Base-by-base conservation (phyloP, 352 stramenopile genomes). In the Peronospora belbahrii region DNA sequence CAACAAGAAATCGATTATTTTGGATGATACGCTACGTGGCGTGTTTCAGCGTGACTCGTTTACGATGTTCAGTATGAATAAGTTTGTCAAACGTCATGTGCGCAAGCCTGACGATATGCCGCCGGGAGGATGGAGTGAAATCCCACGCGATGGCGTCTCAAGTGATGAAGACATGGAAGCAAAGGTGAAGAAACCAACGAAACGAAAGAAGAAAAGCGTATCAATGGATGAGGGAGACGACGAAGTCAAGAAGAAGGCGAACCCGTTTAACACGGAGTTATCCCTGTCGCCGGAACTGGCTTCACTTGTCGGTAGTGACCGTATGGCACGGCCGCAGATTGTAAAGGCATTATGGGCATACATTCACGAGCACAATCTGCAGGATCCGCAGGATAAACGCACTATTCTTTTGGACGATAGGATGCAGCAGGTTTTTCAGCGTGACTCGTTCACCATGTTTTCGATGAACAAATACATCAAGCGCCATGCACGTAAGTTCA, bases 261-360 rank as follows among this genome's bases (percentile, higher is more conserved):
- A 82, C 18, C 63, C 73, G 37, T 94, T 94, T 59, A 81, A 88
- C 50, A 66, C 52, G 36, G 81, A 92, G 54, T 62, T 92, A 23
- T 56, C 74, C 20, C 27, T 95, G 40, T 91, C 77, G 7, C 83
- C 83, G 0, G 82, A 88, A 45, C 65, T 96, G 22, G 74, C 59
- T 18, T 61, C 56, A 27, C 72, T 98, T 0, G 60, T 95, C 9
- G 77, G 88, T 23, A 78, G 67, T 9, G 82, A 94, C 31, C 55
- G 78, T 32, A 85, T 95, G 62, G 77, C 89, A 24, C 74, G 93
- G 4, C 88, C 90, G 8, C 75, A 97, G 52, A 89, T 98, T 36
- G 89, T 97, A 20, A 97, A 98, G 56, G 62, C 73, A 24, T 56
- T 98, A 13, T 98, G 95, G 95, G 82, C 94, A 43, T 98, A 98